Conservation (phyloP, 306 rosid genomes). For the Cucumis cinereus region DNA sequence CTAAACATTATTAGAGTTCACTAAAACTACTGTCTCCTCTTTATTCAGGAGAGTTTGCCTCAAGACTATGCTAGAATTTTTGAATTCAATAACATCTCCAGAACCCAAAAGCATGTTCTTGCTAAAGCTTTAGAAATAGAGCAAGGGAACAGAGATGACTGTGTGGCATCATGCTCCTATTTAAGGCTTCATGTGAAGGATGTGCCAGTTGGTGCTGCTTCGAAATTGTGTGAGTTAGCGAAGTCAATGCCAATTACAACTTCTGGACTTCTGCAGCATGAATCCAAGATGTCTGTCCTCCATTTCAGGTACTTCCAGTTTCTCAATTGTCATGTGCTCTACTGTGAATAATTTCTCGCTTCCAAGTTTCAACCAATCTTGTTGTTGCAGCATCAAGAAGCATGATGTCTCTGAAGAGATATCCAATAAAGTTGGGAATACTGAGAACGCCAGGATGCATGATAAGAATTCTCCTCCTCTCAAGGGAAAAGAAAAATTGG, state of each 20-base stretch:
- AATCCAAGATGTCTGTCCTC: constrained; percentile 88
- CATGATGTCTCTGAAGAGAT: constrained; percentile 24
- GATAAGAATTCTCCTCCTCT: constrained; percentile 60
- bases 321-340: constrained; percentile 3
- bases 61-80: constrained; percentile 71
- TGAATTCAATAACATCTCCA: constrained; percentile 57
- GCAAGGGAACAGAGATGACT: constrained; percentile 44
- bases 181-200: constrained; percentile 63
- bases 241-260: constrained; percentile 43
- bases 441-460: constrained; percentile 42
- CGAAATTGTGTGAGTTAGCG: constrained; percentile 32
- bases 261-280: constrained; percentile 89
- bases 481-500: constrained; percentile 75
- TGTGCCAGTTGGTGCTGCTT: constrained; percentile 51
- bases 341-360: neutral
- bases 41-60: constrained; percentile 81
- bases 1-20: neutral
- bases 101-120: constrained; percentile 68
- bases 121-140: constrained; percentile 63
- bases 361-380: neutral
- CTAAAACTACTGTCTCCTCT: neutral
- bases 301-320: constrained; percentile 61
- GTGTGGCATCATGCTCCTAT: constrained; percentile 46
- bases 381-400: constrained; percentile 63
- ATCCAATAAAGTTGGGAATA: neutral